Conservation (phyloP, 768 basidiomycete genomes). For the Hypsizygus marmoreus region DNA sequence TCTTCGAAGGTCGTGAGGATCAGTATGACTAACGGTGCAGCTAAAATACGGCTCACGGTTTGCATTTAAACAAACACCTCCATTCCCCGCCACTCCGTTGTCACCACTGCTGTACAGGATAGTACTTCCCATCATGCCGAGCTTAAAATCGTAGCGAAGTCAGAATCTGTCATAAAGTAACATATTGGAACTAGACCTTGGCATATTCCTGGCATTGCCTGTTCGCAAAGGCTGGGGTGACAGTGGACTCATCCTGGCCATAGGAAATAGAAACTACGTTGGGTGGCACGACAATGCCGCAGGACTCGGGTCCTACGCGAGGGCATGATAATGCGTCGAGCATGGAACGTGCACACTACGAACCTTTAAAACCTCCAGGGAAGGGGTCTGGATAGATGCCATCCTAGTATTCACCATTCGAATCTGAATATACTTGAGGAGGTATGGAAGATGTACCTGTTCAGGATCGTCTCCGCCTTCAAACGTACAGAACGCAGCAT, state of each 20-base stretch:
- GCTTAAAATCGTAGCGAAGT: constrained; percentile 23
- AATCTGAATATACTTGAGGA: constrained; percentile 6
- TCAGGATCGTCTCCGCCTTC: constrained; percentile 45
- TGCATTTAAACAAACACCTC: constrained; percentile 41
- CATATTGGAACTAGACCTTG: constrained; percentile 20
- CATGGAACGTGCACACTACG: background rate
- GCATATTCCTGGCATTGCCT: constrained; percentile 54
- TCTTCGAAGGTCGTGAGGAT: constrained; percentile 14
- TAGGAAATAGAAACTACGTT: constrained; percentile 46
- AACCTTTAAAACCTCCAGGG: constrained; percentile 18
- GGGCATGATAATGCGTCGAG: background rate
- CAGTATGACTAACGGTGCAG: background rate
- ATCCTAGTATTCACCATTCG: constrained; percentile 18
- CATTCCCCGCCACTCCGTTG: constrained; percentile 17
- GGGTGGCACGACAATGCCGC: constrained; percentile 43
- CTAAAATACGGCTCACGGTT: constrained; percentile 42
- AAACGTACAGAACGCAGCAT: constrained; percentile 45
- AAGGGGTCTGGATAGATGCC: constrained; percentile 21
- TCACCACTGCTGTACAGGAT: constrained; percentile 64
- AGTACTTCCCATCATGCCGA: constrained; percentile 63
- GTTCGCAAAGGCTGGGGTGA: constrained; percentile 39
- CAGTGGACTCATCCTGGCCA: constrained; percentile 42
- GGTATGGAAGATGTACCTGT: constrained; percentile 20
- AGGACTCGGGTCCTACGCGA: constrained; percentile 32
- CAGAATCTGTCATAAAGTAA: background rate